Base-by-base conservation (phyloP, 2,329 filamentous ascomycete genomes). In the Sphaerulina vaccinii region DNA sequence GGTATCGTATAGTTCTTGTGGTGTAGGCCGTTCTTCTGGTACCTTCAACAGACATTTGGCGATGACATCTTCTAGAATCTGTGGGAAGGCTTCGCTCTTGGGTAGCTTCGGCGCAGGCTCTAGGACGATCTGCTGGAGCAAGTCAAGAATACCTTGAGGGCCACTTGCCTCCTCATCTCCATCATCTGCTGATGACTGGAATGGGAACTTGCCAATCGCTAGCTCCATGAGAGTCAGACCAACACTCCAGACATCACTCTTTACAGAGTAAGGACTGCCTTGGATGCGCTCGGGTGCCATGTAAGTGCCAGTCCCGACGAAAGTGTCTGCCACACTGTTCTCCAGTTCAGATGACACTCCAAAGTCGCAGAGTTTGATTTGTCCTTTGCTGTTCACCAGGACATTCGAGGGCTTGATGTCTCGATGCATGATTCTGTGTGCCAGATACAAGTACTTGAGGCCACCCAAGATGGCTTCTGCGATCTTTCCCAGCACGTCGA, bases 361-460 rank as follows among this genome's bases (percentile, higher is more conserved):
- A 69, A 99, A 99, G 71, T 99, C 93, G 73, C 92, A 97, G 5
- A 99, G 82, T 74, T 99, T 99, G 79, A 99, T 97, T 61, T 87
- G 84, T 10, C 93, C 93, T 49, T 86, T 83, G 15, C 91, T 96
- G 76, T 97, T 97, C 67, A 97, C 88, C 21, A 99, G 79, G 52
- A 99, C 91, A 69, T 99, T 99, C 38, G 93, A 97, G 1, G 93
- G 93, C 68, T 99, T 99, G 75, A 99, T 95, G 70, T 99, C 93
- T 72, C 93, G 85, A 71, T 99, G 93, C 91, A 99, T 97, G 70
- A 99, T 99, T 66, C 93, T 89, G 69, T 97, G 91, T 62, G 89
- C 88, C 61, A 87, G 86, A 75, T 97, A 99, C 42, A 99, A 86
- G 68, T 99, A 99, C 27, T 90, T 91, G 54, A 99, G 79, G 10